Evolutionary conservation across 2,329 filamentous ascomycete species (phyloP).

Genomic region (Aspergillus fumigatus): DNA sequence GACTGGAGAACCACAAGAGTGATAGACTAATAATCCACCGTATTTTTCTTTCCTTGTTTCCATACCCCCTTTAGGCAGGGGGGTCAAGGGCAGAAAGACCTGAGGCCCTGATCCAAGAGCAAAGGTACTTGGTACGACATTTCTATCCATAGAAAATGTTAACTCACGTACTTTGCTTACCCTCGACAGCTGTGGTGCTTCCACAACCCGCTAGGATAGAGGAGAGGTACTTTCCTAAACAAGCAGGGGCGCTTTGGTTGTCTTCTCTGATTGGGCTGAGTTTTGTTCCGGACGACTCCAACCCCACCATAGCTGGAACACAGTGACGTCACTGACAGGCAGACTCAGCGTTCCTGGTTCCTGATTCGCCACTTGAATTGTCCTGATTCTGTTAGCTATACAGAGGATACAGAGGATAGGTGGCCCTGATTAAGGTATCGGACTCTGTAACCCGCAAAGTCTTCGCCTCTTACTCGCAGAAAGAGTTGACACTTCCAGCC

Average conservation of each 20-base stretch:
- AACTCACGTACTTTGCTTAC: neutral
- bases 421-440: too few relatives aligned
- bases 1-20: neutral
- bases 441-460: too few relatives aligned
- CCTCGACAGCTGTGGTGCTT: neutral
- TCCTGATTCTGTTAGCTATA: too few relatives aligned
- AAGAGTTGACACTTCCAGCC: neutral
- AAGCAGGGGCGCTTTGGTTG: neutral
- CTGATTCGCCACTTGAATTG: neutral
- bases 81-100: neutral
- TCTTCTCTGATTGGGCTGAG: neutral
- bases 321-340: neutral
- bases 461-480: too few relatives aligned
- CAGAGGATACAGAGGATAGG: too few relatives aligned
- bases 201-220: neutral
- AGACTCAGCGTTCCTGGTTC: neutral
- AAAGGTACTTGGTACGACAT: neutral
- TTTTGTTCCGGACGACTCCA: neutral
- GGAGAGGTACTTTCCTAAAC: neutral
- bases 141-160: neutral
- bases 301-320: neutral
- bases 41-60: neutral
- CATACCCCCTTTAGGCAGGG: neutral
- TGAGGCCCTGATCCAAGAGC: neutral
- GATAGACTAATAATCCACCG: neutral